phyloP scores from a whole-genome alignment of 2,329 filamentous ascomycete species.

The Monilinia vaccinii-corymbosi region DNA sequence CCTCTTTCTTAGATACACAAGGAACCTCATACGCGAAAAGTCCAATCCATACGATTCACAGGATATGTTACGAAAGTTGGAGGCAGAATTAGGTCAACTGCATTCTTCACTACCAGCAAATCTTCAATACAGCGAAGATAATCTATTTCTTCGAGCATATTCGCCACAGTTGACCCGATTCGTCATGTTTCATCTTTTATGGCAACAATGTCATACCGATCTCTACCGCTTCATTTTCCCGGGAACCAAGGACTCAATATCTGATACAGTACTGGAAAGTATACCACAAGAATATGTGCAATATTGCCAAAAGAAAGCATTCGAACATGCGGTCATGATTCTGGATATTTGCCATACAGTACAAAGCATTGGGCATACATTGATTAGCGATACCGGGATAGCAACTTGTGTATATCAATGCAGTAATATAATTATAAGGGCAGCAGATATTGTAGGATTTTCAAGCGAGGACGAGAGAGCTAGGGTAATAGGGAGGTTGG shows the following conservation, averaged over 20 bases:
- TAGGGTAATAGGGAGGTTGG: neutral
- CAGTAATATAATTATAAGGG: slow-evolving; percentile 7
- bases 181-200: slow-evolving; percentile 8
- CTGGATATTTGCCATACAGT: slow-evolving; percentile 6
- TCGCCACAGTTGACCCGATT: slow-evolving; percentile 8
- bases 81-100: slow-evolving; percentile 1
- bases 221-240: slow-evolving; percentile 8
- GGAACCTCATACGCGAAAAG: slow-evolving; percentile 6
- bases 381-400: slow-evolving; percentile 6
- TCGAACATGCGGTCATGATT: slow-evolving; percentile 2
- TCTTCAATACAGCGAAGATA: slow-evolving; percentile 9
- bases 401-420: slow-evolving; percentile 5
- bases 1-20: neutral
- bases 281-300: neutral
- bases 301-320: slow-evolving; percentile 6
- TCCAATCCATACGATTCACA: slow-evolving; percentile 6
- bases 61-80: slow-evolving; percentile 1
- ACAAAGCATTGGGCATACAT: slow-evolving; percentile 6
- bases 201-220: slow-evolving; percentile 8
- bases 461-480: neutral
- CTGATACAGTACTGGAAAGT: neutral
- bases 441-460: slow-evolving; percentile 1
- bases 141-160: slow-evolving; percentile 9
- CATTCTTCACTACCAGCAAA: slow-evolving; percentile 2
- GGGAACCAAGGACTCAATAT: slow-evolving; percentile 6